Evolutionary conservation across 768 basidiomycete species (phyloP), one percentile per base, ranked within the genome.

Genomic region (Rhodotorula kratochvilovae): DNA sequence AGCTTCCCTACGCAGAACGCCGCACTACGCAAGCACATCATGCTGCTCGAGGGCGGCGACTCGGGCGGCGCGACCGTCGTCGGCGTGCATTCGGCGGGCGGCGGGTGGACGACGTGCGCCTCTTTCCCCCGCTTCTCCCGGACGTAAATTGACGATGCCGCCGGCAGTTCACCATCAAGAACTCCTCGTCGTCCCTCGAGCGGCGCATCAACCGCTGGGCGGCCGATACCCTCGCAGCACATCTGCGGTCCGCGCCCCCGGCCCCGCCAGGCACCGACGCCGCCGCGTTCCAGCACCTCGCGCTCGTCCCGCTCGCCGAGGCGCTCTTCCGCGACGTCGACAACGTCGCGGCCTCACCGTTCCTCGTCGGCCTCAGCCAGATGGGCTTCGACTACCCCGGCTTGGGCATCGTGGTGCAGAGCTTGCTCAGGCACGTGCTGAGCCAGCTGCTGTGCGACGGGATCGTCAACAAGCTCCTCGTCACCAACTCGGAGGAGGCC

Each of bases 151-250:
- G 39, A 39, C 39, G 39, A 39, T 13, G 8, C 6, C 39, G 8
- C 55, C 8, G 36, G 31, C 90, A 93, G 79, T 92, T 91, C 80
- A 91, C 90, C 10, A 91, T 93, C 82, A 89, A 92, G 90, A 92
- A 89, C 74, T 83, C 88, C 16, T 90, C 91, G 5, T 89, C 90
- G 11, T 87, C 88, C 62, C 85, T 93, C 33, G 91, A 92, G 77
- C 86, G 89, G 61, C 83, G 87, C 58, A 87, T 93, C 79, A 93
- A 93, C 79, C 86, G 91, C 76, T 93, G 90, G 90, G 90, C 90
- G 6, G 88, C 89, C 59, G 89, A 91, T 60, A 82, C 70, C 87
- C 76, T 84, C 90, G 25, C 85, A 86, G 39, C 78, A 79, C 27
- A 87, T 87, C 12, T 87, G 86, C 21, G 82, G 81, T 1, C 82